phyloP scores from a whole-genome alignment of 768 basidiomycete genomes.

The Boletus pseudopeckii region DNA sequence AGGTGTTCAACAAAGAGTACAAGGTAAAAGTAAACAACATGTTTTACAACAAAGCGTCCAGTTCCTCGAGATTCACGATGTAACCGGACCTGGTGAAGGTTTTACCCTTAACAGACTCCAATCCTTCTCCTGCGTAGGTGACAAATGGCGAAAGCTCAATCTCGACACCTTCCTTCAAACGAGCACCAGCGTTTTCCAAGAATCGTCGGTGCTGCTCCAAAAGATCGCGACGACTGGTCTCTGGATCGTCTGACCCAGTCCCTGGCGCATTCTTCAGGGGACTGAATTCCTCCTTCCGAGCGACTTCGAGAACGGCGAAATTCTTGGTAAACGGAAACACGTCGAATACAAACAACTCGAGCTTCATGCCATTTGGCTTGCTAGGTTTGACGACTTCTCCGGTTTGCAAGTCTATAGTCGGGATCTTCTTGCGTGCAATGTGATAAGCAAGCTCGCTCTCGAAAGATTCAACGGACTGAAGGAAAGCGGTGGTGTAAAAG shows the following conservation, averaged over 20 bases:
- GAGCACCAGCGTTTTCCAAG: constrained; percentile 76
- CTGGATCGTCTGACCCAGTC: constrained; percentile 83
- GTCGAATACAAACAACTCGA: constrained; percentile 98
- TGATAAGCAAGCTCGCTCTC: constrained; percentile 93
- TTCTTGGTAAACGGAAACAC: constrained; percentile 89
- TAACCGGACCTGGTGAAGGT: constrained; percentile 72
- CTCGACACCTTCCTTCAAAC: constrained; percentile 67
- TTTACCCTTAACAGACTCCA: constrained; percentile 76
- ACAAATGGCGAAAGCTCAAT: constrained; percentile 89
- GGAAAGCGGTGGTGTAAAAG: constrained; percentile 88
- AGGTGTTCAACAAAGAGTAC: constrained; percentile 4
- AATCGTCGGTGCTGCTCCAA: constrained; percentile 85
- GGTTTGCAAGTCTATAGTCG: constrained; percentile 66
- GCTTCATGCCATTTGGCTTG: constrained; percentile 98
- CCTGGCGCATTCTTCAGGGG: constrained; percentile 98
- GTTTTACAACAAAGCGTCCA: constrained; percentile 61
- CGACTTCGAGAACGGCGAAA: constrained; percentile 87
- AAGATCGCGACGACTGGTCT: constrained; percentile 86
- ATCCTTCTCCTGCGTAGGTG: constrained; percentile 89
- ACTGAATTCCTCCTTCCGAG: constrained; percentile 87
- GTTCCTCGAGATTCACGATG: constrained; percentile 61
- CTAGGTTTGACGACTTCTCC: constrained; percentile 74
- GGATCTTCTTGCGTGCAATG: constrained; percentile 97
- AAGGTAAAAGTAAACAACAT: constrained; percentile 1
- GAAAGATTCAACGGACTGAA: constrained; percentile 73